A percentile compares a stretch with the other conserved stretches of the same genome.
phyloP scores from a whole-genome alignment of 2,329 filamentous ascomycete species.

The Paecilomyces variotii region DNA sequence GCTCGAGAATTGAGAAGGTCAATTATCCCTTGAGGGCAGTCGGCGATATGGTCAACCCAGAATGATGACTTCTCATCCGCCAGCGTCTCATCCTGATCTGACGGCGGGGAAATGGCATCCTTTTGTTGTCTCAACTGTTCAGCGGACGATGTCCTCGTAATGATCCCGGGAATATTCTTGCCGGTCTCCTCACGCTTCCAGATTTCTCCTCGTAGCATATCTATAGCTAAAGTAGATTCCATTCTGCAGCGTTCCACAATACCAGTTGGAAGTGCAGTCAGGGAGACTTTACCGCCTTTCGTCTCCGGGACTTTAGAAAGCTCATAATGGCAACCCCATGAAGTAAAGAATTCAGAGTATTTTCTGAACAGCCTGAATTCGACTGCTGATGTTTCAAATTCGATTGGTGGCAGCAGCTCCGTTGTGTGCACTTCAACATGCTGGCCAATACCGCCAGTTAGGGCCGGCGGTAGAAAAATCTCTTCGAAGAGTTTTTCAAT shows the following conservation, averaged over 20 bases:
- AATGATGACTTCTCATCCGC: constrained; percentile 2
- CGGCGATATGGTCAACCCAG: constrained; percentile 58
- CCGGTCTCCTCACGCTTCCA: constrained; percentile 55
- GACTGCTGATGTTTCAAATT: constrained; percentile 55
- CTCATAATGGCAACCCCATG: constrained; percentile 70
- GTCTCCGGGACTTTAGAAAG: constrained; percentile 17
- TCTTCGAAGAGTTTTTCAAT: constrained; percentile 64
- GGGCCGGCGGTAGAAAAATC: constrained; percentile 30
- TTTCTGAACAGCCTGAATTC: constrained; percentile 55
- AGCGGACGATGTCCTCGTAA: not conserved
- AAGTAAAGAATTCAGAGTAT: constrained; percentile 50
- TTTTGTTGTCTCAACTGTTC: not conserved
- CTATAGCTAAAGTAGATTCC: constrained; percentile 64
- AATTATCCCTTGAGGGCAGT: constrained; percentile 66
- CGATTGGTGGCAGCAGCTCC: constrained; percentile 44
- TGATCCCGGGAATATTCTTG: not conserved
- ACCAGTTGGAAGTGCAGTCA: constrained; percentile 58
- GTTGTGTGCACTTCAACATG: constrained; percentile 20
- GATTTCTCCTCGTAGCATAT: constrained; percentile 65
- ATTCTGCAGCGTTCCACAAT: constrained; percentile 68
- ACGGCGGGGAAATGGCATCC: not conserved
- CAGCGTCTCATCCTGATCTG: not conserved
- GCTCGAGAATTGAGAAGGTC: constrained; percentile 49
- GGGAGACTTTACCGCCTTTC: constrained; percentile 29
- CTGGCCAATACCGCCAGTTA: constrained; percentile 4